Percentiles rank a stretch among this genome's conserved stretches.
Evolutionary conservation across 345 rosid genomes (phyloP).

Genomic region (Garcia nutans): DNA sequence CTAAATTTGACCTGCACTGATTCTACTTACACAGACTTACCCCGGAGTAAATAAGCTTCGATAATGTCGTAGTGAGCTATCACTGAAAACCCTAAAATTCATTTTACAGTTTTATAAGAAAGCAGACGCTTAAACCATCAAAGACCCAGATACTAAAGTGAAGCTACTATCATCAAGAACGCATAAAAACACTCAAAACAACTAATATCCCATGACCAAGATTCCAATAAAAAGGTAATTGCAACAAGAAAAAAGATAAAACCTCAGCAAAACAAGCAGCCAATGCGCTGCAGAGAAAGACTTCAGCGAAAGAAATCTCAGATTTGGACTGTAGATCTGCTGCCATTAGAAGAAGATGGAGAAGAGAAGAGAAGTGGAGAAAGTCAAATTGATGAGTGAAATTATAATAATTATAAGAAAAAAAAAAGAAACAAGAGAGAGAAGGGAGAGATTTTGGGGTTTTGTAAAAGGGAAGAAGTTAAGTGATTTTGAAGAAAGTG

Average conservation of each 20-base stretch:
- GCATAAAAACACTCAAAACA: neutral
- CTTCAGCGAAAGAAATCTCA: slow-evolving; percentile 77
- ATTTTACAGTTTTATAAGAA: neutral
- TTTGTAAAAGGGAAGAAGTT: no score
- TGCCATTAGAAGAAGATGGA: slow-evolving; percentile 20
- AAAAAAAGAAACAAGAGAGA: neutral
- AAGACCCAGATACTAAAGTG: neutral
- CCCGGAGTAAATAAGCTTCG: neutral
- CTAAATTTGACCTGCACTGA: neutral
- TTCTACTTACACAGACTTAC: no score
- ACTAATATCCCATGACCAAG: neutral
- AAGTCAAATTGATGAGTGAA: no score
- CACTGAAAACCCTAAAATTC: neutral
- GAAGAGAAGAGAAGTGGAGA: neutral
- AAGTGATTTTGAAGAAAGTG: no score
- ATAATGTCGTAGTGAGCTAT: neutral
- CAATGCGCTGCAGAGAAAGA: slow-evolving; percentile 88
- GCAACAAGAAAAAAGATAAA: neutral
- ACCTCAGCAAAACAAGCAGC: slow-evolving; percentile 99
- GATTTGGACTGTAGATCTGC: slow-evolving; percentile 60
- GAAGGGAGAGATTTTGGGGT: neutral
- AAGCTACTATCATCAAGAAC: neutral
- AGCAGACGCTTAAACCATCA: neutral
- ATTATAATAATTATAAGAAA: no score
- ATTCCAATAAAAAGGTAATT: neutral